Conservation (phyloP, 2,329 filamentous ascomycete genomes). For the Ceratocystis eucalypticola region DNA sequence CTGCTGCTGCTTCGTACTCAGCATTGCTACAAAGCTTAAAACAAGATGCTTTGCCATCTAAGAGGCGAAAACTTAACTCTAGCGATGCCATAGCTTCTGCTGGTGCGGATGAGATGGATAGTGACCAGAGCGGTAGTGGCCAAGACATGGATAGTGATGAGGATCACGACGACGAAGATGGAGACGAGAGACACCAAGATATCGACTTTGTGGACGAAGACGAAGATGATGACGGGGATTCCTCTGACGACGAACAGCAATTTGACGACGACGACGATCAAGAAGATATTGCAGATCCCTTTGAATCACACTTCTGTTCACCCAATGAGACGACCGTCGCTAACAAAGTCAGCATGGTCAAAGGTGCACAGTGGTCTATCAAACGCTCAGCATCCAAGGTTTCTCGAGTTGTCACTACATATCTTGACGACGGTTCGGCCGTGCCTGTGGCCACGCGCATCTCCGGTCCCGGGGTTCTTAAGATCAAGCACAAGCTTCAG, state of each 20-base stretch:
- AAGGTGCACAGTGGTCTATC: constrained; percentile 38
- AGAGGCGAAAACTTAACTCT: constrained; percentile 44
- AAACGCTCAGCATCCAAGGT: constrained; percentile 35
- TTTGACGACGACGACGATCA: constrained; percentile 36
- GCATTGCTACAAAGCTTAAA: constrained; percentile 45
- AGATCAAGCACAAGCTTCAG: constrained; percentile 58
- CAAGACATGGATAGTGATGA: constrained; percentile 18
- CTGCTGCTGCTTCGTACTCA: constrained; percentile 36
- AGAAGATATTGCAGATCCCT: constrained; percentile 52
- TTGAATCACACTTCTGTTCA: constrained; percentile 64
- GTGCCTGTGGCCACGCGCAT: constrained; percentile 22
- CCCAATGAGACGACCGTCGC: constrained; percentile 49
- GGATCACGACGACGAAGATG: constrained; percentile 21
- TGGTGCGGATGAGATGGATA: constrained; percentile 18
- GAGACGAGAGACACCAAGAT: constrained; percentile 28
- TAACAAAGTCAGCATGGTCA: constrained; percentile 37
- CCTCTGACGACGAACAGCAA: constrained; percentile 23
- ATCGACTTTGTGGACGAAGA: constrained; percentile 26
- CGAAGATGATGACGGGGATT: constrained; percentile 33
- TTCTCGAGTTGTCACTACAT: constrained; percentile 35
- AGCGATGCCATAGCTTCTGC: constrained; percentile 21
- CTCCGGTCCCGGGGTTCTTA: constrained; percentile 34
- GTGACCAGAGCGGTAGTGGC: constrained; percentile 20
- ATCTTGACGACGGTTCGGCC: constrained; percentile 30
- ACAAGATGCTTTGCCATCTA: constrained; percentile 32